phyloP scores from a whole-genome alignment of 2,329 filamentous ascomycete species.

The Cercospora berteroae region DNA sequence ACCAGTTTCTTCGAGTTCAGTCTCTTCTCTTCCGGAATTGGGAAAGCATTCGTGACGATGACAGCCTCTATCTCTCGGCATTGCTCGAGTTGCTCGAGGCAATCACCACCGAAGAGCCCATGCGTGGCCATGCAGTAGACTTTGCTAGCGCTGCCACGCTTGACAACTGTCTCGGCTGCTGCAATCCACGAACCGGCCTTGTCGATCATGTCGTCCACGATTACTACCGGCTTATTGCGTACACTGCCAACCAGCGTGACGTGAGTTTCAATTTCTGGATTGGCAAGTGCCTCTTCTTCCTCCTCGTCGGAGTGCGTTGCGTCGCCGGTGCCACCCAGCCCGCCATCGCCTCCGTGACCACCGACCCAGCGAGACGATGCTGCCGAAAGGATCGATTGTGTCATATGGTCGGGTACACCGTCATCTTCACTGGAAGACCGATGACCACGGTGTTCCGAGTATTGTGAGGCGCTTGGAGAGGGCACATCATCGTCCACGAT shows the following conservation, averaged over 20 bases:
- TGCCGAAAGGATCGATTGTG: conserved; percentile 75
- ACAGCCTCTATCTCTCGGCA: conserved; percentile 94
- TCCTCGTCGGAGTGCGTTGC: conserved; percentile 82
- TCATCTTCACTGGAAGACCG: conserved; percentile 47
- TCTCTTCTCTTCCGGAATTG: conserved; percentile 73
- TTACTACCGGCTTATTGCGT: conserved; percentile 80
- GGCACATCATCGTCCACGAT: conserved; percentile 83
- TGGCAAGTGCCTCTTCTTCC: conserved; percentile 83
- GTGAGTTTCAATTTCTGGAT: conserved; percentile 82
- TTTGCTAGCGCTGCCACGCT: conserved; percentile 84
- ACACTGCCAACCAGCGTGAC: conserved; percentile 98
- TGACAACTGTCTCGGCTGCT: conserved; percentile 92
- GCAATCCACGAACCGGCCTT: conserved; percentile 96
- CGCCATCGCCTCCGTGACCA: conserved; percentile 40
- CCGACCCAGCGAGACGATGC: conserved; percentile 64
- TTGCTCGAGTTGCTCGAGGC: conserved; percentile 81
- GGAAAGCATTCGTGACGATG: conserved; percentile 96
- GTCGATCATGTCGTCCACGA: conserved; percentile 99
- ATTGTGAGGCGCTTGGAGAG: conserved; percentile 66
- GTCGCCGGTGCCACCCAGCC: conserved; percentile 80
- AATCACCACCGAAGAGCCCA: conserved; percentile 87
- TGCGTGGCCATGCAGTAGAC: conserved; percentile 98
- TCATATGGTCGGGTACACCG: conserved; percentile 77
- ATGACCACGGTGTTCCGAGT: conserved; percentile 54
- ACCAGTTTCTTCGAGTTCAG: conserved; percentile 77